Conservation (phyloP, 345 rosid genomes). For the Noccaea caerulescens region DNA sequence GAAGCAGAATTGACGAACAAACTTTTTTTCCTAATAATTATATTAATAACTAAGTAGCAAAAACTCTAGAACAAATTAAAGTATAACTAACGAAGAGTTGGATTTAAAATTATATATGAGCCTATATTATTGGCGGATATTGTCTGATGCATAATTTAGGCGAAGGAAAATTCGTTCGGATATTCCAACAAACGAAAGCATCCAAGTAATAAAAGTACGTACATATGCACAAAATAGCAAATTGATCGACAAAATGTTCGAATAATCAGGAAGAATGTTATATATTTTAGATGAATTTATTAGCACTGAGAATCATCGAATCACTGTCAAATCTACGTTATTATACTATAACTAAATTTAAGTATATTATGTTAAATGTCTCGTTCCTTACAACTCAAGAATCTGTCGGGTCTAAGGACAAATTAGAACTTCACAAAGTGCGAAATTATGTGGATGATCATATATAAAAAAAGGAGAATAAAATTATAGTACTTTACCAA, state of each 20-base stretch:
- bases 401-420: constrained; percentile 28
- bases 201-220: constrained; percentile 34
- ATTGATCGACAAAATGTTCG: constrained; percentile 23
- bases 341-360: constrained; percentile 2
- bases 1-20: no score
- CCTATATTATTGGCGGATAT: constrained; percentile 25
- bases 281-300: constrained; percentile 5
- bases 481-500: constrained; percentile 8
- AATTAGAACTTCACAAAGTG: constrained; percentile 34
- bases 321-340: constrained; percentile 12
- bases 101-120: neutral
- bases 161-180: neutral
- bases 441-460: constrained; percentile 21
- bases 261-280: constrained; percentile 10
- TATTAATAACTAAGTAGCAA: neutral
- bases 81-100: neutral
- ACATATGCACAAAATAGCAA: constrained; percentile 7
- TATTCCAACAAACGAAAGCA: constrained; percentile 33
- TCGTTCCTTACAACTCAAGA: constrained; percentile 22
- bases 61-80: neutral
- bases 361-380: constrained; percentile 18
- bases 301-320: constrained; percentile 24
- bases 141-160: constrained; percentile 24
- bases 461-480: constrained; percentile 8
- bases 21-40: no score